phyloP scores from a whole-genome alignment of 2,329 filamentous ascomycete genomes.

The Ophiocordyceps polyrhachis-furcata region DNA sequence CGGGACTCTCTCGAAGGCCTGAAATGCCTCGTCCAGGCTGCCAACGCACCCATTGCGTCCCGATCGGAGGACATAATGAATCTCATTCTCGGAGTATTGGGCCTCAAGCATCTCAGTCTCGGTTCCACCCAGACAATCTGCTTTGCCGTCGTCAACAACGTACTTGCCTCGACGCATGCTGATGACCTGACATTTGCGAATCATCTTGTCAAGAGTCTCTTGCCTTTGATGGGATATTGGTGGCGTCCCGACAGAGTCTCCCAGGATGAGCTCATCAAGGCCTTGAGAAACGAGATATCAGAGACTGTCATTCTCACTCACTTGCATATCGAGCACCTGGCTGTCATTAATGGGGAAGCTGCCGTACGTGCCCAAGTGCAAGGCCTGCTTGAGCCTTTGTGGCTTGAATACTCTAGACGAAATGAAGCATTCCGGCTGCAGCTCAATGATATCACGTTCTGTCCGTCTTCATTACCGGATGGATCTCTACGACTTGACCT shows the following conservation, averaged over 20 bases:
- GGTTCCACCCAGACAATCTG: constrained; percentile 50
- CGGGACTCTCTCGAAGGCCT: constrained; percentile 40
- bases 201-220: constrained; percentile 36
- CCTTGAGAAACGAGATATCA: constrained; percentile 60
- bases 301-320: constrained; percentile 49
- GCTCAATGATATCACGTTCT: constrained; percentile 54
- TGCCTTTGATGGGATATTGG: constrained; percentile 55
- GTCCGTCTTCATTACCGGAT: constrained; percentile 21
- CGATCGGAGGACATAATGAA: constrained; percentile 36
- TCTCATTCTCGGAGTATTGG: constrained; percentile 41
- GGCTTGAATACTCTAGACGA: constrained; percentile 58
- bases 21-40: constrained; percentile 39
- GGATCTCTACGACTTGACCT: constrained; percentile 27
- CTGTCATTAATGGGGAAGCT: constrained; percentile 21
- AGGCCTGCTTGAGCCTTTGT: constrained; percentile 52
- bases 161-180: constrained; percentile 46
- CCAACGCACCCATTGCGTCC: constrained; percentile 47
- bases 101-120: constrained; percentile 35
- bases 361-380: constrained; percentile 31
- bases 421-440: constrained; percentile 54
- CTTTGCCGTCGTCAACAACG: constrained; percentile 55
- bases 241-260: constrained; percentile 56
- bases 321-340: constrained; percentile 40
- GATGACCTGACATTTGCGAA: constrained; percentile 49
- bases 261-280: constrained; percentile 40